Evolutionary conservation across 805 yeast genomes (phyloP).

Genomic region (Candida sanyiensis): DNA sequence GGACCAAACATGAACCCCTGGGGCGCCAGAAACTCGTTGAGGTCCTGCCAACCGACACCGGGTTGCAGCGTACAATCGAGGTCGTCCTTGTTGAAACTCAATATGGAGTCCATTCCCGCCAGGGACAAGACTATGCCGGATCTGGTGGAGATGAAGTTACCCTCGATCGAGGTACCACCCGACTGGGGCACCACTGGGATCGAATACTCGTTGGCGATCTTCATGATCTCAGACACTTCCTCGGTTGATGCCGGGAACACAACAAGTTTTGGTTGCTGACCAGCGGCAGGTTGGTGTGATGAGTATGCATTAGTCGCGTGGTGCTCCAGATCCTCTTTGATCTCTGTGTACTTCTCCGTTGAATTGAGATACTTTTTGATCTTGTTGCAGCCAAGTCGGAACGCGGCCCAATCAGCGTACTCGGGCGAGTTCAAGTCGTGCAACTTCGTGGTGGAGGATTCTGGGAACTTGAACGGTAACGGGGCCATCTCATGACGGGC

Average conservation of each 20-base stretch:
- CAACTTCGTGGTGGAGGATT: slow-evolving; percentile 17
- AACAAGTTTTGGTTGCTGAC: slow-evolving; percentile 30
- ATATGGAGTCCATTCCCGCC: slow-evolving; percentile 51
- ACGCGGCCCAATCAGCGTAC: slow-evolving; percentile 15
- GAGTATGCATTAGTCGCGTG: slow-evolving; percentile 46
- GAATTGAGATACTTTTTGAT: slow-evolving; percentile 12
- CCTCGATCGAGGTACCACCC: slow-evolving; percentile 65
- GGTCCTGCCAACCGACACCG: slow-evolving; percentile 73
- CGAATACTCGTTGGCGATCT: slow-evolving; percentile 44
- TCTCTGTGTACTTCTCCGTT: slow-evolving; percentile 25
- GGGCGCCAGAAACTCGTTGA: slow-evolving; percentile 44
- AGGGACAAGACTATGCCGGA: slow-evolving; percentile 55
- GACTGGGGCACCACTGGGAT: slow-evolving; percentile 60
- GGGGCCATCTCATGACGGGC: slow-evolving; percentile 15
- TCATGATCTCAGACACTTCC: slow-evolving; percentile 50
- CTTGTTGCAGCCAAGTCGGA: slow-evolving; percentile 9
- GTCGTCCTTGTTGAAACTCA: slow-evolving; percentile 54
- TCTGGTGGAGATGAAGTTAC: slow-evolving; percentile 58
- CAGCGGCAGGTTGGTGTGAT: slow-evolving; percentile 46
- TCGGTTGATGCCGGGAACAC: slow-evolving; percentile 51
- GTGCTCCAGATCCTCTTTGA: slow-evolving; percentile 30
- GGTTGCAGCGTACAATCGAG: slow-evolving; percentile 70
- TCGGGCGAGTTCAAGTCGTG: slow-evolving; percentile 12
- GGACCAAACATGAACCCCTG: slow-evolving; percentile 61
- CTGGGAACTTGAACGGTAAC: slow-evolving; percentile 15